Conservation (phyloP, 2,329 filamentous ascomycete genomes). For the Septoria linicola region DNA sequence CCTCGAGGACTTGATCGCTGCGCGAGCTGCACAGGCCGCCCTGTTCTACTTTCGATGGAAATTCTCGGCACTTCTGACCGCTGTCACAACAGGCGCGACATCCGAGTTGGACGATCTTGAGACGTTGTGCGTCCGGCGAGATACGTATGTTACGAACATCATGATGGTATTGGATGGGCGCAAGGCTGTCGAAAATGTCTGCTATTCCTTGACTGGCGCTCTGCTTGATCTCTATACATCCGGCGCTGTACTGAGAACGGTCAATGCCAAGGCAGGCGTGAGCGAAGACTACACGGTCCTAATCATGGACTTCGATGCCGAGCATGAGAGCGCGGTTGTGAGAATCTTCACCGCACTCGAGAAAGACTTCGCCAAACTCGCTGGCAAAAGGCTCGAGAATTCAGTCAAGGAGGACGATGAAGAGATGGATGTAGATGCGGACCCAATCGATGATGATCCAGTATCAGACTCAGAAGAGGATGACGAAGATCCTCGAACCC, state of each 20-base stretch:
- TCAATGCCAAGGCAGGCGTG: slow-evolving; percentile 37
- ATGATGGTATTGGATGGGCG: slow-evolving; percentile 51
- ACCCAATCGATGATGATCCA: slow-evolving; percentile 32
- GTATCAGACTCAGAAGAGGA: slow-evolving; percentile 41
- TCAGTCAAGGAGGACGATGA: slow-evolving; percentile 49
- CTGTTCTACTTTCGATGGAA: slow-evolving; percentile 95
- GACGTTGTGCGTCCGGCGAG: slow-evolving; percentile 52
- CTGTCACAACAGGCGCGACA: slow-evolving; percentile 44
- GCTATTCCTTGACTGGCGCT: slow-evolving; percentile 70
- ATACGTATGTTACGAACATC: slow-evolving; percentile 52
- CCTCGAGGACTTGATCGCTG: slow-evolving; percentile 75
- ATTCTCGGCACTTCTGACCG: slow-evolving; percentile 45
- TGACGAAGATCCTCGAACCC: slow-evolving; percentile 47
- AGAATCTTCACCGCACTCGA: slow-evolving; percentile 77
- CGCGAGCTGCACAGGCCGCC: slow-evolving; percentile 71
- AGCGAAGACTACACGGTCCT: slow-evolving; percentile 52
- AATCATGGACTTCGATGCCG: slow-evolving; percentile 62
- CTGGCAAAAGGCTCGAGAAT: slow-evolving; percentile 34
- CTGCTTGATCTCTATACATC: slow-evolving; percentile 80
- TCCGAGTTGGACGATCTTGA: slow-evolving; percentile 63
- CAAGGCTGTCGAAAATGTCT: slow-evolving; percentile 63
- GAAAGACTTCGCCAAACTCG: slow-evolving; percentile 70
- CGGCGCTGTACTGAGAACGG: slow-evolving; percentile 64
- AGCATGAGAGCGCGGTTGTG: slow-evolving; percentile 65
- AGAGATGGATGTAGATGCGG: slow-evolving; percentile 50